Evolutionary conservation across 192 early-diverging fungal species (phyloP).

Genomic region (Linderina pennispora): DNA sequence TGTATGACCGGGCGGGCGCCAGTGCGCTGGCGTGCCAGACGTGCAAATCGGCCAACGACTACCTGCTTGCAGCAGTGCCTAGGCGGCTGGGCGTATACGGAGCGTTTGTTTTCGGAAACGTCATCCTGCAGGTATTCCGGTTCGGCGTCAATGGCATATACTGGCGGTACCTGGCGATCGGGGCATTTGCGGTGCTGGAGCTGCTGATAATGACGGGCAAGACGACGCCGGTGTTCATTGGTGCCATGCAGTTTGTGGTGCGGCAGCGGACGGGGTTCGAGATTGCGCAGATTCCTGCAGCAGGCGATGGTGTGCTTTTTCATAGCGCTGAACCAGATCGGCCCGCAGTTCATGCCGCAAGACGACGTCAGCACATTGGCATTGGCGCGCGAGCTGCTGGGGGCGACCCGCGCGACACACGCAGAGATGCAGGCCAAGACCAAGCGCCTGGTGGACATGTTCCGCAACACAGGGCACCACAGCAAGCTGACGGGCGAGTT

Average conservation of each 20-base stretch:
- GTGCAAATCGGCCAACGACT: constrained; percentile 63
- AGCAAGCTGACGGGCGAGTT: constrained; percentile 16
- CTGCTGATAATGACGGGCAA: constrained; percentile 30
- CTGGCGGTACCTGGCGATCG: constrained; percentile 43
- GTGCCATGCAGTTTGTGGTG: constrained; percentile 14
- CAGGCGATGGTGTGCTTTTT: constrained; percentile 40
- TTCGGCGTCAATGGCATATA: constrained; percentile 32
- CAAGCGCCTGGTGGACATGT: constrained; percentile 17
- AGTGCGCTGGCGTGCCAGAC: constrained; percentile 57
- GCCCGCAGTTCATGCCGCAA: constrained; percentile 35
- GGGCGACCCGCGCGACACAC: constrained; percentile 8
- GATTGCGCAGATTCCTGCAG: constrained; percentile 35
- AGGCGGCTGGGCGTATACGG: constrained; percentile 22
- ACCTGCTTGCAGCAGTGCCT: constrained; percentile 61
- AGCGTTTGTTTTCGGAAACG: constrained; percentile 25
- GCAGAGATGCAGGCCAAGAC: constrained; percentile 16
- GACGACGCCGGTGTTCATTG: constrained; percentile 19
- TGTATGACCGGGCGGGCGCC: constrained; percentile 68
- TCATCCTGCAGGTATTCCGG: constrained; percentile 36
- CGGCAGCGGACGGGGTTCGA: constrained; percentile 39
- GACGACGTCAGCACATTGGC: constrained; percentile 27
- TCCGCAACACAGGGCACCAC: constrained; percentile 15
- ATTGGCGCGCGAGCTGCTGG: constrained; percentile 25
- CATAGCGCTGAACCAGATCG: constrained; percentile 43
- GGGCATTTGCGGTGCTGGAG: constrained; percentile 32